These are phyloP conservation scores for Russula dissimulans DNA, from an alignment of 768 basidiomycete species.

Conservation along the genomic window DNA sequence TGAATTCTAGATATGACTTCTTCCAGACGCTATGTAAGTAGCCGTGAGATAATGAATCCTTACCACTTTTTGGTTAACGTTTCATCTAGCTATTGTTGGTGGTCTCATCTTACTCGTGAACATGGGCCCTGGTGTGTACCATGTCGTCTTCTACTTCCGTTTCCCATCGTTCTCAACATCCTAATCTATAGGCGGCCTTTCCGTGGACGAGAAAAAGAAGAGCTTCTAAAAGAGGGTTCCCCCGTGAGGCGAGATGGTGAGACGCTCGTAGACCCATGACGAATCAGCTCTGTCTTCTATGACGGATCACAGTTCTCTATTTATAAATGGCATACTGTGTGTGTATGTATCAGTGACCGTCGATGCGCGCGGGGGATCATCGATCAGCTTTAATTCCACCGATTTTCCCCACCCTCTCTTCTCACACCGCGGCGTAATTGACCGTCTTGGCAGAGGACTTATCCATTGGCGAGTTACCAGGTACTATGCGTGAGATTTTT, in stretches of 20 bases:
- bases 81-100: constrained; percentile 72
- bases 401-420: background rate
- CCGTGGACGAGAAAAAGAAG: constrained; percentile 99
- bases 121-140: constrained; percentile 79
- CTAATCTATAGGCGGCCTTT: constrained; percentile 62
- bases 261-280: background rate
- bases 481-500: background rate
- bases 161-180: background rate
- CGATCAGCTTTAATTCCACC: background rate
- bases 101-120: constrained; percentile 96
- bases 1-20: constrained; percentile 78
- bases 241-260: background rate
- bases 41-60: background rate
- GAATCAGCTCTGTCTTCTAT: constrained; percentile 5
- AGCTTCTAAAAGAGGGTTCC: constrained; percentile 42
- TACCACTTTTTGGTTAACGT: background rate
- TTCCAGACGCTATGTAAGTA: constrained; percentile 85
- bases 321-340: constrained; percentile 7
- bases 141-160: background rate
- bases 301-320: constrained; percentile 1
- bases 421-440: background rate
- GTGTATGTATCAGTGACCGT: constrained; percentile 11
- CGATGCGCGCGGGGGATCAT: background rate
- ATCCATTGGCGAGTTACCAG: background rate
- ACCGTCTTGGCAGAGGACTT: background rate